A percentile compares a stretch with the other conserved stretches of the same genome.
These are phyloP conservation scores for Malania oleifera DNA, from an alignment of 164 flowering plant species.

Conservation along the genomic window DNA sequence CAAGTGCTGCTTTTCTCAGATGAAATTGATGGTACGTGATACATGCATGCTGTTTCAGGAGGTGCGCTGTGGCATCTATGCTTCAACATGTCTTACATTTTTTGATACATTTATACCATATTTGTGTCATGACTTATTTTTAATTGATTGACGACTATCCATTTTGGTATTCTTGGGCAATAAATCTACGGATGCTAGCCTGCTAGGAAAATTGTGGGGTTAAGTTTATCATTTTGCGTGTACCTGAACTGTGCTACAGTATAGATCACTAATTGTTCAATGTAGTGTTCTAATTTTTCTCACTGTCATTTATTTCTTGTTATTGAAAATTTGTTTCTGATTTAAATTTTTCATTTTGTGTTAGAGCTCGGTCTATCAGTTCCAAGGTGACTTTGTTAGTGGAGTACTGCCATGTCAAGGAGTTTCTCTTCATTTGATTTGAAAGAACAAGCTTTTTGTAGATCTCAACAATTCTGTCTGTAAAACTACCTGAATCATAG, in stretches of 20 bases:
- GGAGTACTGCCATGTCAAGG: slow-evolving; percentile 5
- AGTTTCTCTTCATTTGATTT: slow-evolving; percentile 5
- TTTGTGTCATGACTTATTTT: not conserved
- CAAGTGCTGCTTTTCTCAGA: slow-evolving; percentile 63
- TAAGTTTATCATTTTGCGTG: not conserved
- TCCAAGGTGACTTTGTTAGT: slow-evolving; percentile 65
- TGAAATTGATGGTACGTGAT: slow-evolving; percentile 81
- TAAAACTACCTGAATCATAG: not conserved
- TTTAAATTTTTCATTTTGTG: slow-evolving; percentile 14
- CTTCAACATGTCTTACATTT: slow-evolving; percentile 5
- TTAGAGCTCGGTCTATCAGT: slow-evolving; percentile 74
- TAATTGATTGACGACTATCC: not conserved
- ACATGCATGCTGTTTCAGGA: slow-evolving; percentile 43
- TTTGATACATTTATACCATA: not conserved
- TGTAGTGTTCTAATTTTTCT: not conserved
- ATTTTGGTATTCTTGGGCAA: not conserved
- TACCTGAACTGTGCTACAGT: not conserved
- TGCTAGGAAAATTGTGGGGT: not conserved
- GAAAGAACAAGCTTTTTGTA: slow-evolving; percentile 14
- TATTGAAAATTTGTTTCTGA: slow-evolving; percentile 11
- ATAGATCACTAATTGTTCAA: not conserved
- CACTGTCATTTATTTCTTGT: not conserved
- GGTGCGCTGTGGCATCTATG: slow-evolving; percentile 41
- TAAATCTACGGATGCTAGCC: not conserved
- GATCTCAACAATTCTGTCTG: slow-evolving; percentile 5